A percentile compares a stretch with the other conserved stretches of the same genome.
Conservation (phyloP, 352 stramenopile species). For the Blastocystis sp. region DNA sequence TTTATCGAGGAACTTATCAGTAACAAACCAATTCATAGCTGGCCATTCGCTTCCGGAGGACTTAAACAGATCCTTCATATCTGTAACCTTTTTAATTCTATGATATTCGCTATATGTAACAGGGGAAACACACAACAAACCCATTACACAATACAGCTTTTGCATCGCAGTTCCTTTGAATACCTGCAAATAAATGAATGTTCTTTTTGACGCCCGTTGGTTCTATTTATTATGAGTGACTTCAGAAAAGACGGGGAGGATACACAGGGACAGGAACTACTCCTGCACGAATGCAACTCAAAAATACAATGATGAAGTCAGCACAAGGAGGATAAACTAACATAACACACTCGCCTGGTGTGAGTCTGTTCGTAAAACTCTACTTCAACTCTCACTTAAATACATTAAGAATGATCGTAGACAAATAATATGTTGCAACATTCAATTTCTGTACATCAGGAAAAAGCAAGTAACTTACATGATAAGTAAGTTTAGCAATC, state of each 20-base stretch:
- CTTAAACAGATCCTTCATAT: conserved; percentile 74
- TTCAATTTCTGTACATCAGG: too few species aligned
- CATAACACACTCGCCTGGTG: conserved; percentile 80
- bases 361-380: conserved; percentile 2
- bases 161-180: conserved; percentile 84
- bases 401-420: too few species aligned
- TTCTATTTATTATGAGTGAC: conserved; percentile 73
- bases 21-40: conserved; percentile 72
- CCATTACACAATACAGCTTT: conserved; percentile 77
- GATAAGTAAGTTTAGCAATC: conserved; percentile 2
- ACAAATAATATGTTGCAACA: too few species aligned
- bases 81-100: not conserved
- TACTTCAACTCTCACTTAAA: not conserved
- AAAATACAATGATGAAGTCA: conserved; percentile 94
- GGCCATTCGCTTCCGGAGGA: conserved; percentile 70
- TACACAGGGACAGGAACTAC: conserved; percentile 87
- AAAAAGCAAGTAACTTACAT: conserved; percentile 17
- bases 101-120: conserved; percentile 53
- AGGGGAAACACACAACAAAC: not conserved
- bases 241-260: conserved; percentile 73
- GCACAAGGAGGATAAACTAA: conserved; percentile 93
- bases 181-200: conserved; percentile 88
- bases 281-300: conserved; percentile 89
- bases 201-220: conserved; percentile 89
- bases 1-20: conserved; percentile 69